These are phyloP conservation scores for Aegilops tauschii DNA, from an alignment of 176 grass and related monocot species.

Conservation along the genomic window DNA sequence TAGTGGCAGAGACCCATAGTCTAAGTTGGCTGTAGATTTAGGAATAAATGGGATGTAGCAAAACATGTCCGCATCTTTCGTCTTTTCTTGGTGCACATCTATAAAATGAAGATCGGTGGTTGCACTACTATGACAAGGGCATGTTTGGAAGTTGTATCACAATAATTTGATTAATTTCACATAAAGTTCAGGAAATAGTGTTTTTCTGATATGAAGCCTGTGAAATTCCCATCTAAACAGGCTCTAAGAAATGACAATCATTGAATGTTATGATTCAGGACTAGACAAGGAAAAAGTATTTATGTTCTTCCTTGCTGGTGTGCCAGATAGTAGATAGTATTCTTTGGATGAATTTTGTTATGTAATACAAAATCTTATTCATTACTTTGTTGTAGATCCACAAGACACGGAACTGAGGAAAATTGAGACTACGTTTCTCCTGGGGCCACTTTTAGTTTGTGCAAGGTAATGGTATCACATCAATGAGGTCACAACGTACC, in stretches of 20 bases:
- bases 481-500: neutral
- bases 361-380: constrained; percentile 3
- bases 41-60: neutral
- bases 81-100: neutral
- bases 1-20: neutral
- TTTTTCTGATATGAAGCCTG: neutral
- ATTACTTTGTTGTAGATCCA: constrained; percentile 47
- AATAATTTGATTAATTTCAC: neutral
- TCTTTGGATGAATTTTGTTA: neutral
- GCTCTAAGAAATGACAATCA: neutral
- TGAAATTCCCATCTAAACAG: neutral
- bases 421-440: constrained; percentile 87
- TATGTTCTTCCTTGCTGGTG: neutral
- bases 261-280: neutral
- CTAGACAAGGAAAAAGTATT: neutral
- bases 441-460: constrained; percentile 79
- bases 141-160: neutral
- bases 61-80: neutral
- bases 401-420: constrained; percentile 64
- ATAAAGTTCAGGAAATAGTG: neutral
- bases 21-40: constrained; percentile 28
- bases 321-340: neutral
- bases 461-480: constrained; percentile 55
- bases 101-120: neutral
- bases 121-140: neutral